A percentile compares a stretch with the other conserved stretches of the same genome.
phyloP scores from a whole-genome alignment of 352 stramenopile species.

The Aphanomyces stellatus region DNA sequence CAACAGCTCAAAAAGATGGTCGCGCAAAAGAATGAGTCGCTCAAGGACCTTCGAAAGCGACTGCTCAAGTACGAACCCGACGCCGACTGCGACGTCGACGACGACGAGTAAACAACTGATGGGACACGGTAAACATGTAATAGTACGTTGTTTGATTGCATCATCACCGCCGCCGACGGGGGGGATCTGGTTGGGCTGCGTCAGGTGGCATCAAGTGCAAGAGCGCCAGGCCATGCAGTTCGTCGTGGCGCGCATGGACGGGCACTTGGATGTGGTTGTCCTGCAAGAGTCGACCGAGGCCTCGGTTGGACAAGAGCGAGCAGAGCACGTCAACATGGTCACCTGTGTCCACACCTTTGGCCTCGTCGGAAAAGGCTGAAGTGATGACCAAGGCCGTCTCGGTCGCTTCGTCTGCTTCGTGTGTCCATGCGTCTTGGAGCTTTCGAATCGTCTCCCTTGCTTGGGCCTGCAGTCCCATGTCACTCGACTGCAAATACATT shows the following conservation, averaged over 20 bases:
- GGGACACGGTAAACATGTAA: no score
- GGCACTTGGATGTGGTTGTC: conserved; percentile 43
- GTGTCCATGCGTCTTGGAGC: conserved; percentile 42
- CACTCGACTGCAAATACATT: conserved; percentile 45
- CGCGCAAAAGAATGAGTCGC: conserved; percentile 71
- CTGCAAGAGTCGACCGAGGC: conserved; percentile 54
- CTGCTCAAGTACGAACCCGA: conserved; percentile 72
- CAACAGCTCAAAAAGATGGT: conserved; percentile 78
- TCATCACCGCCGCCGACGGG: no score
- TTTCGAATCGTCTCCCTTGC: conserved; percentile 51
- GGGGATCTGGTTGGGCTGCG: no score
- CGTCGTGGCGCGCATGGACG: conserved; percentile 35
- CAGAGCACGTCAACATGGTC: conserved; percentile 56
- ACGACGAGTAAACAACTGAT: conserved; percentile 26
- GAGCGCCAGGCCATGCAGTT: conserved; percentile 66
- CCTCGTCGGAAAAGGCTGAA: conserved; percentile 3
- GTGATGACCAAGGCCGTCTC: conserved; percentile 25
- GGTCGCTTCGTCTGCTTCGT: conserved; percentile 16
- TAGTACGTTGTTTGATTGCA: no score
- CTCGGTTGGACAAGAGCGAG: conserved; percentile 68
- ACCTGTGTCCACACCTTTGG: conserved; percentile 28
- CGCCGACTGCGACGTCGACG: conserved; percentile 26
- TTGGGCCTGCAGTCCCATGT: conserved; percentile 34
- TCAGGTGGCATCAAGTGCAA: not conserved
- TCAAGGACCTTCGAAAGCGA: conserved; percentile 50